Evolutionary conservation across 768 basidiomycete species (phyloP).

Genomic region (Austroboletus festivus): DNA sequence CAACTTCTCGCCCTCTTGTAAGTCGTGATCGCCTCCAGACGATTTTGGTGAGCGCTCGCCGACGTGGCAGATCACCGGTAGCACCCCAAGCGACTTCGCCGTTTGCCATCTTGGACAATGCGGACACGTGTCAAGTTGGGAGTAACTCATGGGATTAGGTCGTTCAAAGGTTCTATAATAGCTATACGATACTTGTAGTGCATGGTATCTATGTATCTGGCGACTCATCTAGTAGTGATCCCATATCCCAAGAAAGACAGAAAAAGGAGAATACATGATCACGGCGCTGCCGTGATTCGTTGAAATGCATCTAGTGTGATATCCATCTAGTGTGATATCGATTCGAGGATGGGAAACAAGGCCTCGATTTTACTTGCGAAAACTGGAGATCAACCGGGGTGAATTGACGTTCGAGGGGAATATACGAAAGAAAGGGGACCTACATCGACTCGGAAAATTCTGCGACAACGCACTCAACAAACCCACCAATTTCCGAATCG

Average conservation of each 20-base stretch:
- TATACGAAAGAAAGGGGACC: not conserved
- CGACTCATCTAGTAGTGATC: no score
- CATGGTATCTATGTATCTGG: no score
- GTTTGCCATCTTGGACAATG: conserved; percentile 25
- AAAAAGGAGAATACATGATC: no score
- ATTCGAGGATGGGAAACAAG: conserved; percentile 22
- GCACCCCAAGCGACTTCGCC: conserved; percentile 26
- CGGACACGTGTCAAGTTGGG: conserved; percentile 11
- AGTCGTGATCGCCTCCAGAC: not conserved
- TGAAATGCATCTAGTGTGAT: no score
- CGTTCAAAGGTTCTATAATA: no score
- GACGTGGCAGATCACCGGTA: conserved; percentile 3
- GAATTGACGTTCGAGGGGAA: not conserved
- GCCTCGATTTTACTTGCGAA: conserved; percentile 25
- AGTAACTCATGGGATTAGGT: not conserved
- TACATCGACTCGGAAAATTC: conserved; percentile 18
- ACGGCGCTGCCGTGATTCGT: no score
- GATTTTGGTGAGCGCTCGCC: no score
- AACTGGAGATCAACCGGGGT: conserved; percentile 5
- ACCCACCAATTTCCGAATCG: conserved; percentile 15
- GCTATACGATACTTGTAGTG: no score
- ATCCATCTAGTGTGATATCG: no score
- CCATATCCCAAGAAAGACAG: not conserved
- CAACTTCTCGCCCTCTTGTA: conserved; percentile 26
- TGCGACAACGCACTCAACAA: conserved; percentile 18